Percentiles rank a stretch among this genome's conserved stretches.
phyloP scores from a whole-genome alignment of 108 stramenopile species.

The Pseudonitzschia multistriata region DNA sequence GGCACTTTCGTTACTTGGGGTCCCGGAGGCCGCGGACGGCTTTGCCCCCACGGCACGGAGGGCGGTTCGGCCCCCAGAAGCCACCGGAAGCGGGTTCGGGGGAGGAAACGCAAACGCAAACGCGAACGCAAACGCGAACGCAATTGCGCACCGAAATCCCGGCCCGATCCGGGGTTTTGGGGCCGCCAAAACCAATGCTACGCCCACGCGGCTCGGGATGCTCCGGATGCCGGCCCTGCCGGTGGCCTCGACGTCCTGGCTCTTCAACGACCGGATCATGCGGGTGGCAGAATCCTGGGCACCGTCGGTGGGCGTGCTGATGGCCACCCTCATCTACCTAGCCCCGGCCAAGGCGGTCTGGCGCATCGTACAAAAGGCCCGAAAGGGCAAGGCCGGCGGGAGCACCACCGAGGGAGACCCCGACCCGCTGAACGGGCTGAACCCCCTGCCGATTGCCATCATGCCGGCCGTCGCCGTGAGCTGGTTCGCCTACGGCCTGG shows the following conservation, averaged over 20 bases:
- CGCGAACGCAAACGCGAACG: too few relatives aligned
- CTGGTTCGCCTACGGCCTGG: conserved; percentile 51
- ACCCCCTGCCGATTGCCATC: conserved; percentile 49
- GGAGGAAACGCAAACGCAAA: too few relatives aligned
- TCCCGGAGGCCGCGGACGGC: too few relatives aligned
- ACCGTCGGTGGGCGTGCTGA: conserved; percentile 46
- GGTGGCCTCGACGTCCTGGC: background rate
- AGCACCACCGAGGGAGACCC: background rate
- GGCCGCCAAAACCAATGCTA: too few relatives aligned
- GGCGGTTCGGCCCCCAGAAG: too few relatives aligned
- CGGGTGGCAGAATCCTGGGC: conserved; percentile 28
- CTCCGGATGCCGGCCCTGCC: background rate
- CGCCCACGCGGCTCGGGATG: background rate
- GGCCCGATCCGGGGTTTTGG: too few relatives aligned
- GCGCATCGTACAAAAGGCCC: conserved; percentile 19
- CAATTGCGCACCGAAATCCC: too few relatives aligned
- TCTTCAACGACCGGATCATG: background rate
- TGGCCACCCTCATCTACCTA: conserved; percentile 43
- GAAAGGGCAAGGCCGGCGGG: background rate
- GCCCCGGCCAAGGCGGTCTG: conserved; percentile 45
- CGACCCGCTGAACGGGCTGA: conserved; percentile 31
- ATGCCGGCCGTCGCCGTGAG: conserved; percentile 46
- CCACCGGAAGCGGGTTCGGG: too few relatives aligned
- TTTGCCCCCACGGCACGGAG: too few relatives aligned
- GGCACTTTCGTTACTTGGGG: too few relatives aligned